phyloP scores from a whole-genome alignment of 2,329 filamentous ascomycete genomes.

The Trichoderma gracile region DNA sequence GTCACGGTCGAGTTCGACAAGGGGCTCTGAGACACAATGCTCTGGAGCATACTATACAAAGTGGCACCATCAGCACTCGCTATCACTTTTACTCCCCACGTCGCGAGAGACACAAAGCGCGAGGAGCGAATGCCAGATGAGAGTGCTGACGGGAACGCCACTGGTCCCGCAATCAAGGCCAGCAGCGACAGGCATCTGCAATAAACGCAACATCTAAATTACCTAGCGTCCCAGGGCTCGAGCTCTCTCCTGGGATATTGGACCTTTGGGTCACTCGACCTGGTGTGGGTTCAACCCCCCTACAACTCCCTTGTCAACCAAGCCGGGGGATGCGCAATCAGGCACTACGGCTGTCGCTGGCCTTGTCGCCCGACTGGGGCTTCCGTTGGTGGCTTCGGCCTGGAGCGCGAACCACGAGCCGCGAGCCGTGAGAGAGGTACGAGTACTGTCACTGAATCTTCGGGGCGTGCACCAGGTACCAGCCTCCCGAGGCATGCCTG shows the following conservation, averaged over 20 bases:
- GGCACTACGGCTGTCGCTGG: slow-evolving; percentile 26
- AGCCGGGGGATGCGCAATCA: slow-evolving; percentile 17
- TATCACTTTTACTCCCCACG: neutral
- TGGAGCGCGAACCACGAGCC: slow-evolving; percentile 24
- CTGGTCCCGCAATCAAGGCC: slow-evolving; percentile 20
- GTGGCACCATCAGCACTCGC: neutral
- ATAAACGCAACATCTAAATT: slow-evolving; percentile 17
- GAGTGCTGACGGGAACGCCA: slow-evolving; percentile 16
- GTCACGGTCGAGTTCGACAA: neutral
- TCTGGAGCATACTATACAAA: neutral
- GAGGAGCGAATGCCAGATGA: slow-evolving; percentile 20
- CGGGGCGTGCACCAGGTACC: neutral
- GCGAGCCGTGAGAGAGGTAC: slow-evolving; percentile 19
- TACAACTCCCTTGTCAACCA: neutral
- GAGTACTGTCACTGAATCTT: too few relatives aligned
- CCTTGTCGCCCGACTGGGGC: slow-evolving; percentile 21
- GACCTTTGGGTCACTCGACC: slow-evolving; percentile 17
- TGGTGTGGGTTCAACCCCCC: slow-evolving; percentile 3
- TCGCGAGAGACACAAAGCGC: slow-evolving; percentile 4
- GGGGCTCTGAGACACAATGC: neutral
- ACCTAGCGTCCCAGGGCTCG: slow-evolving; percentile 10
- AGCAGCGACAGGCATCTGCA: slow-evolving; percentile 12
- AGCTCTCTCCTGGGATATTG: slow-evolving; percentile 21
- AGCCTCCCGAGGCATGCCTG: neutral
- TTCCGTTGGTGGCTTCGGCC: slow-evolving; percentile 3